Evolutionary conservation across 1,284 basidiomycete genomes (phyloP).

Genomic region (Leccinum angustisporum): DNA sequence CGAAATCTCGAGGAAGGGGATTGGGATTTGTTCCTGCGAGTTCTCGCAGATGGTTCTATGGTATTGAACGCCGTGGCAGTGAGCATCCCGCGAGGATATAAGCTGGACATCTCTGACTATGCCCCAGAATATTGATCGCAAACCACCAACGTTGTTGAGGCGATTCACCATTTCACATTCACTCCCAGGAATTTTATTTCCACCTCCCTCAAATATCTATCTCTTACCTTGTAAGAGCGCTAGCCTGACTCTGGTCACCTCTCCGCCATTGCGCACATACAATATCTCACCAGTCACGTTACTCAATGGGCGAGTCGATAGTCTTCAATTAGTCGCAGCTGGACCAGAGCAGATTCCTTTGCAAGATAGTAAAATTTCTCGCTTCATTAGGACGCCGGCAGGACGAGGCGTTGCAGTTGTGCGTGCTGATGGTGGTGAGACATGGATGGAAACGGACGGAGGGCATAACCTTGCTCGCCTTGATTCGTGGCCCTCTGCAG

Average conservation of each 20-base stretch:
- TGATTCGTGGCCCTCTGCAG: conserved; percentile 51
- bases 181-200: conserved; percentile 47
- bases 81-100: conserved; percentile 29
- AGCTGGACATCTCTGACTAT: conserved; percentile 13
- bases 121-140: conserved; percentile 79
- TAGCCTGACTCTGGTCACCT: conserved; percentile 58
- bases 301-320: conserved; percentile 57
- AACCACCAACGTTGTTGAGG: conserved; percentile 82
- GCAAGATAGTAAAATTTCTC: conserved; percentile 52
- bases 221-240: conserved; percentile 48
- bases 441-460: conserved; percentile 53
- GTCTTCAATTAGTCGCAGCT: conserved; percentile 44
- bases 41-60: conserved; percentile 69
- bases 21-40: conserved; percentile 78
- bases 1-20: conserved; percentile 65
- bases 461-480: conserved; percentile 46
- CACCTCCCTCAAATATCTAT: conserved; percentile 50
- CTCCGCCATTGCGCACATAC: conserved; percentile 59
- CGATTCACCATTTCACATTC: conserved; percentile 73
- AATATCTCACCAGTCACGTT: conserved; percentile 55
- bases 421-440: conserved; percentile 57
- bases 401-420: conserved; percentile 70
- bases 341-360: conserved; percentile 41
- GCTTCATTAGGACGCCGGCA: conserved; percentile 73
- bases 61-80: conserved; percentile 75